phyloP scores from a whole-genome alignment of 2,329 filamentous ascomycete species.

The Penicillium hesseltinei region DNA sequence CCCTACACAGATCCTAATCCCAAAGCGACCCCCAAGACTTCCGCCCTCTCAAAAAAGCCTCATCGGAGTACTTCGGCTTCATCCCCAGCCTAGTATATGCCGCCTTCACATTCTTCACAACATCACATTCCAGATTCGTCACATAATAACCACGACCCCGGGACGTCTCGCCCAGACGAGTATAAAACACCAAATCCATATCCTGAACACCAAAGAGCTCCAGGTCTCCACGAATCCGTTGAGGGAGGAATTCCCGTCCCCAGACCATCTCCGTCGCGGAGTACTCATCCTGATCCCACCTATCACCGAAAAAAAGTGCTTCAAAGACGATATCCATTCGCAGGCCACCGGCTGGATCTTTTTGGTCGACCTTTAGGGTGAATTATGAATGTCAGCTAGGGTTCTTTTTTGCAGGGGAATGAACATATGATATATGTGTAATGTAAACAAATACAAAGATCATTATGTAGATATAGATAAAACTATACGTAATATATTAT shows the following conservation, averaged over 20 bases:
- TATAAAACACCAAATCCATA: not conserved
- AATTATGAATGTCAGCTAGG: not conserved
- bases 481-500: not conserved
- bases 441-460: not conserved
- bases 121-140: not conserved
- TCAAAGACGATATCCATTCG: constrained; percentile 4
- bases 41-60: not conserved
- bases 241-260: not conserved
- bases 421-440: not conserved
- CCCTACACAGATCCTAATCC: not conserved
- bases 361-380: not conserved
- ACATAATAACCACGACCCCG: not conserved
- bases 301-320: not conserved
- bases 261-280: not conserved
- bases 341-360: not conserved
- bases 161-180: not conserved
- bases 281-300: not conserved
- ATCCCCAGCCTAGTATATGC: not conserved
- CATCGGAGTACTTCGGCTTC: not conserved
- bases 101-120: not conserved
- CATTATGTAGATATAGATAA: not conserved
- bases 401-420: not conserved
- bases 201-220: not conserved
- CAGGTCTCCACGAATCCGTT: not conserved
- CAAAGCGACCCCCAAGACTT: constrained; percentile 2